phyloP scores from a whole-genome alignment of 257 asterid genomes.

The Datura wrightii region DNA sequence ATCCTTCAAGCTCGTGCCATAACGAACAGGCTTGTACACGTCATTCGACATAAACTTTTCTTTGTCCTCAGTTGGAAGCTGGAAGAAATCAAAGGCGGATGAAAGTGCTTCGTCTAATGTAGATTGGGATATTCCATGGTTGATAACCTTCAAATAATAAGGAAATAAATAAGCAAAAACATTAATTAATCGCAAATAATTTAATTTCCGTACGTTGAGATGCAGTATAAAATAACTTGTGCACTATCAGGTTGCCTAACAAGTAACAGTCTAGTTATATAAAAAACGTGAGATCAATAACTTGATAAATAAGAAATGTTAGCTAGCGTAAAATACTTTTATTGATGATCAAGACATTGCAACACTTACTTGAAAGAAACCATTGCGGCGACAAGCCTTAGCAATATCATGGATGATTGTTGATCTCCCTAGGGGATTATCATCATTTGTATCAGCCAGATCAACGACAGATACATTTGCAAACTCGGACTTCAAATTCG shows the following conservation, averaged over 20 bases:
- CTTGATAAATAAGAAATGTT: no score
- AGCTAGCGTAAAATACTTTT: no score
- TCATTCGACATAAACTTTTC: slow-evolving; percentile 48
- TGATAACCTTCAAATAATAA: slow-evolving; percentile 42
- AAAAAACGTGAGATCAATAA: no score
- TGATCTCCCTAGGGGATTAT: slow-evolving; percentile 32
- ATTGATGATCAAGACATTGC: no score
- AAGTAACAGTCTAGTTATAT: no score
- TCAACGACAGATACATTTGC: slow-evolving; percentile 39
- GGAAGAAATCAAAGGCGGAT: slow-evolving; percentile 43
- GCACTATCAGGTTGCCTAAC: no score
- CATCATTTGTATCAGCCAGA: slow-evolving; percentile 37
- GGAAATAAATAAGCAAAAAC: no score
- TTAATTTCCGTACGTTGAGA: no score
- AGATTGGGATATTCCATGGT: slow-evolving; percentile 52
- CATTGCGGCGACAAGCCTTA: slow-evolving; percentile 42
- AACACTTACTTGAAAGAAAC: slow-evolving; percentile 58
- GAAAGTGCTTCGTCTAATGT: slow-evolving; percentile 49
- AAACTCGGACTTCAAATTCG: neutral
- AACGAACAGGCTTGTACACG: slow-evolving; percentile 48
- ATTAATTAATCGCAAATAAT: no score
- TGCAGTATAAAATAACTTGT: no score
- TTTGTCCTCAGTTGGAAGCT: slow-evolving; percentile 46
- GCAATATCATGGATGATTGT: slow-evolving; percentile 39
- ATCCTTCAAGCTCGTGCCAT: slow-evolving; percentile 51